A percentile compares a stretch with the other conserved stretches of the same genome.
Conservation (phyloP, 73 alveolate genomes). For the Tetrahymena thermophila region DNA sequence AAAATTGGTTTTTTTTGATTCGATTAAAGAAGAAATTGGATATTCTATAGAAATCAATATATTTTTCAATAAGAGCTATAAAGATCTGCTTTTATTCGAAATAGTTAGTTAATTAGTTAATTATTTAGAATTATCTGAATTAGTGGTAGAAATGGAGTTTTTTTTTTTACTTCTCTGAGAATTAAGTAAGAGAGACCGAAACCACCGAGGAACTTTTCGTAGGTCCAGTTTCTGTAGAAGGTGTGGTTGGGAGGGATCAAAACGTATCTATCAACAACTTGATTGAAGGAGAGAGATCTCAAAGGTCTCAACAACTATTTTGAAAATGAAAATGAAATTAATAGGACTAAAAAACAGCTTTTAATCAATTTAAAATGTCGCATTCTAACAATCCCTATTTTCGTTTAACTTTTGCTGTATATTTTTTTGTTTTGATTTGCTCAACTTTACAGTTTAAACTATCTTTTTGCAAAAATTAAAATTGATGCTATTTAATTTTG, state of each 20-base stretch:
- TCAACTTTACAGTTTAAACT: too few species aligned
- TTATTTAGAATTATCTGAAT: background rate
- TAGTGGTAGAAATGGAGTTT: background rate
- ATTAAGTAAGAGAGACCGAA: slow-evolving; percentile 37
- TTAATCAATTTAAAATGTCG: background rate
- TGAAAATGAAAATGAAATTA: background rate
- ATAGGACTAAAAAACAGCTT: background rate
- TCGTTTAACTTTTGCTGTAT: background rate
- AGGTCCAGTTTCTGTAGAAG: slow-evolving; percentile 43
- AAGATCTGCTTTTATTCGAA: background rate
- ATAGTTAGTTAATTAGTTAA: background rate
- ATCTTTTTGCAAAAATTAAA: background rate
- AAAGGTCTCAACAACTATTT: slow-evolving; percentile 31
- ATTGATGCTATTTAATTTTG: background rate
- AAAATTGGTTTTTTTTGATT: background rate
- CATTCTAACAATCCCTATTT: background rate
- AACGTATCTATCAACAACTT: slow-evolving; percentile 19
- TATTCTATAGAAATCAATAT: background rate
- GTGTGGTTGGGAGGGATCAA: slow-evolving; percentile 40
- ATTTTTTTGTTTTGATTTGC: background rate
- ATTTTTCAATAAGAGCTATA: background rate
- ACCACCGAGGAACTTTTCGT: slow-evolving; percentile 26
- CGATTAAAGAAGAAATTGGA: background rate
- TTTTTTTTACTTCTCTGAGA: slow-evolving; percentile 34
- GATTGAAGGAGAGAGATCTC: slow-evolving; percentile 7